phyloP scores from a whole-genome alignment of 2,329 filamentous ascomycete species.

The Claviceps spartinae region DNA sequence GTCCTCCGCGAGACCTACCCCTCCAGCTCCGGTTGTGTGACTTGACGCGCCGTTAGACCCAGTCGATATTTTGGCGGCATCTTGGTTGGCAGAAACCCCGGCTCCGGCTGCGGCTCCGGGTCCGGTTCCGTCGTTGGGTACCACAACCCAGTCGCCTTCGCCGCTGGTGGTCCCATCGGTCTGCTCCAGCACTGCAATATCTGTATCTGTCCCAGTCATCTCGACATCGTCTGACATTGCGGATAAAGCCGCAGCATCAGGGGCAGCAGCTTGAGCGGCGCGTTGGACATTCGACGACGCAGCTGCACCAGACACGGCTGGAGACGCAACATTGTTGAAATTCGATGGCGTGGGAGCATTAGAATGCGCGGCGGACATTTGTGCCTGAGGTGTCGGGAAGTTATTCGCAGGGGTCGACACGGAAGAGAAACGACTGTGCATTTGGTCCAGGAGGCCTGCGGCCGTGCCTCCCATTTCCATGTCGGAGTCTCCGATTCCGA shows the following conservation, averaged over 20 bases:
- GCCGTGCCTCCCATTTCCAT: conserved; percentile 53
- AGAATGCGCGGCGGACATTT: conserved; percentile 42
- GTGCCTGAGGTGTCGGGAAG: conserved; percentile 47
- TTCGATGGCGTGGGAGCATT: conserved; percentile 43
- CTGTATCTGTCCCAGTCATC: conserved; percentile 41
- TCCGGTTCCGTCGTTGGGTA: conserved; percentile 43
- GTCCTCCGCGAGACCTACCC: background rate
- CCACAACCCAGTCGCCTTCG: conserved; percentile 67
- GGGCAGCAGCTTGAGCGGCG: background rate
- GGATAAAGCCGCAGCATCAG: background rate
- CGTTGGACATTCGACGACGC: conserved; percentile 5
- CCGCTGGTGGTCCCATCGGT: conserved; percentile 35
- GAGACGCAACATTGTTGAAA: conserved; percentile 30
- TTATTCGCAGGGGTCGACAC: conserved; percentile 47
- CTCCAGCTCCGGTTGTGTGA: background rate
- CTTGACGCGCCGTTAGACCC: background rate
- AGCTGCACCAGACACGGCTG: conserved; percentile 16
- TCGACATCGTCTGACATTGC: conserved; percentile 20
- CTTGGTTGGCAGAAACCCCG: conserved; percentile 25
- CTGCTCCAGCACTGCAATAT: conserved; percentile 20
- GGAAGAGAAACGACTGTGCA: conserved; percentile 47
- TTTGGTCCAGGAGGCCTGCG: conserved; percentile 53
- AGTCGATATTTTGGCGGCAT: conserved; percentile 6
- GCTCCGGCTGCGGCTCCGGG: no score
- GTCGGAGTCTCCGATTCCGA: conserved; percentile 45